Percentiles rank a stretch among this genome's conserved stretches.
These are phyloP conservation scores for Populus deltoides DNA, from an alignment of 345 rosid species.

Conservation along the genomic window DNA sequence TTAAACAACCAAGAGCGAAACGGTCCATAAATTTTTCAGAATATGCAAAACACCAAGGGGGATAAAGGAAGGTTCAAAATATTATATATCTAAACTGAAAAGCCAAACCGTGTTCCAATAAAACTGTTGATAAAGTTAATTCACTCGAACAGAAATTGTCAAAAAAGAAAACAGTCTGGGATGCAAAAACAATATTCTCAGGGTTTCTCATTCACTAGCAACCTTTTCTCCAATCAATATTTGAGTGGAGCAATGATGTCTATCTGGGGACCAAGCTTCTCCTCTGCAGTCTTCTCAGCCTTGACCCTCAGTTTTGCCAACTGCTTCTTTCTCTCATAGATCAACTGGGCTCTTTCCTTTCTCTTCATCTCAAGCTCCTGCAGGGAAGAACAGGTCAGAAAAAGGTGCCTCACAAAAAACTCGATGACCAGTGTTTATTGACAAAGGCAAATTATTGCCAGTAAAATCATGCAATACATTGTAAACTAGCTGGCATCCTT, in stretches of 20 bases:
- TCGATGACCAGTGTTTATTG: neutral
- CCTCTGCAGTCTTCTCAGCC: conserved; percentile 79
- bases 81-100: neutral
- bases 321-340: conserved; percentile 80
- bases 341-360: conserved; percentile 68
- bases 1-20: neutral
- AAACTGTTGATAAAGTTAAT: neutral
- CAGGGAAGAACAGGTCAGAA: neutral
- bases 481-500: neutral
- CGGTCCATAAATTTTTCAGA: neutral
- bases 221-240: conserved; percentile 23
- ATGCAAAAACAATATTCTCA: conserved; percentile 4
- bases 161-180: conserved; percentile 1
- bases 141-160: neutral
- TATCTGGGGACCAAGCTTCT: conserved; percentile 72
- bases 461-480: neutral
- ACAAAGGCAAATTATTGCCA: neutral
- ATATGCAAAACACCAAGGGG: neutral
- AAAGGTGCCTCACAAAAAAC: neutral
- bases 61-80: neutral
- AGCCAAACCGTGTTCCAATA: neutral
- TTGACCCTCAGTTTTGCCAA: conserved; percentile 66
- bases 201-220: neutral
- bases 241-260: conserved; percentile 64
- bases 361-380: conserved; percentile 91